Evolutionary conservation across 768 basidiomycete genomes (phyloP).

Genomic region (Lepiota venenata): DNA sequence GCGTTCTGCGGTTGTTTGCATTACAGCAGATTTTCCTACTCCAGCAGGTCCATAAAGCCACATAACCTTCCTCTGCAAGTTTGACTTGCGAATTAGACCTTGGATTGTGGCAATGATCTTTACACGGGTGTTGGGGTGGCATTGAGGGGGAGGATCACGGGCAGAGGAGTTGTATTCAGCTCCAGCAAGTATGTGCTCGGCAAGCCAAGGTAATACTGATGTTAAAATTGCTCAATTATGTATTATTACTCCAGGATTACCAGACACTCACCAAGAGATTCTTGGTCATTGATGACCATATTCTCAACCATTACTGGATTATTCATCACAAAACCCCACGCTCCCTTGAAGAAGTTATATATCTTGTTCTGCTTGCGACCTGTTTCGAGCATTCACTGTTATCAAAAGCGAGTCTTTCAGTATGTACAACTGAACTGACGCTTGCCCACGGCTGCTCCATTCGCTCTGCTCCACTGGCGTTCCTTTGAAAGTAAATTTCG

Average conservation of each 20-base stretch:
- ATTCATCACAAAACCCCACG: too few relatives aligned
- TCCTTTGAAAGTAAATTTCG: too few relatives aligned
- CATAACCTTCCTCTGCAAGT: neutral
- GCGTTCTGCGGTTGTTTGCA: conserved; percentile 1
- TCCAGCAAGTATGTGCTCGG: neutral
- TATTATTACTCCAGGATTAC: neutral
- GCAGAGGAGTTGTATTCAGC: neutral
- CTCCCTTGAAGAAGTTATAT: too few relatives aligned
- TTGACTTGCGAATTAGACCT: neutral
- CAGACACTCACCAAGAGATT: too few relatives aligned
- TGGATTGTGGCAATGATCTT: neutral
- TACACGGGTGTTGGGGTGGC: neutral
- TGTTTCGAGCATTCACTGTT: too few relatives aligned
- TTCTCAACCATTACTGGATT: too few relatives aligned
- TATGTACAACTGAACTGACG: too few relatives aligned
- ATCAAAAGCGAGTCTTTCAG: too few relatives aligned
- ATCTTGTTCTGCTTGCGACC: too few relatives aligned
- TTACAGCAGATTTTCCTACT: conserved; percentile 8
- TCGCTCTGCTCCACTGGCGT: too few relatives aligned
- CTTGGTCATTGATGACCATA: too few relatives aligned
- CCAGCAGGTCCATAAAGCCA: conserved; percentile 12
- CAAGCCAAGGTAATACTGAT: neutral
- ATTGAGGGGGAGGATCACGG: neutral
- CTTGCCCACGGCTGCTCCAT: too few relatives aligned
- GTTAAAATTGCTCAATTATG: neutral